Evolutionary conservation across 257 asterid genomes (phyloP), one percentile per base, ranked within the genome.

Genomic region (Solanum neorickii): DNA sequence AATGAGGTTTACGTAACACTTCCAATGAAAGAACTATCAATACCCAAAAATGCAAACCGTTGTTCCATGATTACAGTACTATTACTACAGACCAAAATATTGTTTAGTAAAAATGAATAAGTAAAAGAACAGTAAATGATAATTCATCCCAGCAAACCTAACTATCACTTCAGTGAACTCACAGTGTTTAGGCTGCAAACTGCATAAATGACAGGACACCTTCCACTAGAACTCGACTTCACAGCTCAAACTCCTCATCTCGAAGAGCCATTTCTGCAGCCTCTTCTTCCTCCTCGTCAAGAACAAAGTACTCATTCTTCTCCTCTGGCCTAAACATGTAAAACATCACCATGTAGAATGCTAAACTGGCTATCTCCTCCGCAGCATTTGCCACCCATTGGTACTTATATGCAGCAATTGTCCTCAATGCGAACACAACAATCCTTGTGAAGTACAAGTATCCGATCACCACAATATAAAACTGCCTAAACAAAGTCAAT

Each of bases 291-390:
- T 96, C 98, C 6, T 96, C 98, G 49, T 96, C 98, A 86, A 97
- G 93, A 59, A 86, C 98, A 90, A 97, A 93, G 91, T 97, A 96
- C 90, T 97, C 98, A 56, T 96, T 96, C 94, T 89, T 95, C 93
- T 94, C 97, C 10, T 90, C 94, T 2, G 99, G 99, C 98, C 97
- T 96, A 91, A 96, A 97, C 99, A 96, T 97, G 93, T 97, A 94
- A 88, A 97, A 97, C 93, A 97, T 96, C 75, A 94, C 92, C 0
- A 89, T 65, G 85, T 97, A 97, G 85, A 97, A 97, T 3, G 96
- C 98, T 66, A 97, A 91, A 87, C 95, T 95, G 0, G 96, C 99
- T 4, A 96, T 93, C 93, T 97, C 99, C 92, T 97, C 98, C 20
- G 98, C 98, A 8, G 99, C 99, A 92, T 86, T 92, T 44, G 98